phyloP scores from a whole-genome alignment of 2,329 filamentous ascomycete species.

The Bretziella fagacearum region DNA sequence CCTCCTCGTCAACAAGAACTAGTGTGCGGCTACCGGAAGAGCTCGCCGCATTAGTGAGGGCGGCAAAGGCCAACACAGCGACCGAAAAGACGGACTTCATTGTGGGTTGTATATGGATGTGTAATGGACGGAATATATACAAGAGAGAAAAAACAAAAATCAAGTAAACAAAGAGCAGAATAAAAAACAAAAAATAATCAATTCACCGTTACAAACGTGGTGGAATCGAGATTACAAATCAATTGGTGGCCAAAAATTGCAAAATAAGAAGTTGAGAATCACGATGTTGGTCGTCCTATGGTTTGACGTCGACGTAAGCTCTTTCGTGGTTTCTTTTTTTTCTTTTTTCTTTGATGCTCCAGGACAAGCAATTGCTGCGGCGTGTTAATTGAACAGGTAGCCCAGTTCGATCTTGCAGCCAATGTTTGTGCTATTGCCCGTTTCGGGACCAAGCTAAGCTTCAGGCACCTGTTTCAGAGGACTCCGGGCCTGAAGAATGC shows the following conservation, averaged over 20 bases:
- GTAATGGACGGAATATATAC: constrained; percentile 12
- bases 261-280: neutral
- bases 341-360: no score
- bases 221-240: neutral
- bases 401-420: no score
- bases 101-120: constrained; percentile 20
- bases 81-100: constrained; percentile 66
- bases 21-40: constrained; percentile 64
- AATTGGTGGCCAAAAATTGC: neutral
- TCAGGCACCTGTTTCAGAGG: no score
- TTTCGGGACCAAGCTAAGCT: no score
- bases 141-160: constrained; percentile 16
- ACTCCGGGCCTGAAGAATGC: no score
- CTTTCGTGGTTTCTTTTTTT: constrained; percentile 1
- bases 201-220: neutral
- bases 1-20: constrained; percentile 68
- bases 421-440: no score
- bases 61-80: constrained; percentile 47
- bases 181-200: neutral
- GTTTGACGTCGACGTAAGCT: constrained; percentile 9
- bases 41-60: constrained; percentile 59
- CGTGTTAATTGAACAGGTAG: constrained; percentile 9
- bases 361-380: neutral
- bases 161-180: neutral
- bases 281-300: no score